These are phyloP conservation scores for Quercus robur DNA, from an alignment of 306 rosid genomes.

Conservation along the genomic window DNA sequence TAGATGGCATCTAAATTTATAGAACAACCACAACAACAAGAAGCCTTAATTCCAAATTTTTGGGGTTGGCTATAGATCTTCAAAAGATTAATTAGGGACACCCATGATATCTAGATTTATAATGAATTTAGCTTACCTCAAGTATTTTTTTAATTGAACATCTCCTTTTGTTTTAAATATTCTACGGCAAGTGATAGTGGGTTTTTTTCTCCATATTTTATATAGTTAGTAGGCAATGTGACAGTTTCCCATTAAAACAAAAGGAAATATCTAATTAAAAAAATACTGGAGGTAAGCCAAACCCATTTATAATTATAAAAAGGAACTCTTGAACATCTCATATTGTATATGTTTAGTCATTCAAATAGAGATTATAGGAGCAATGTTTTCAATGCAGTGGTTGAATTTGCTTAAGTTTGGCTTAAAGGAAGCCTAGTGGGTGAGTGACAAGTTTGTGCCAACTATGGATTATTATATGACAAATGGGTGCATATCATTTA, in stretches of 20 bases:
- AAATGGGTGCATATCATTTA: slow-evolving; percentile 60
- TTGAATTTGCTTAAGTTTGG: slow-evolving; percentile 60
- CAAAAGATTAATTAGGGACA: not conserved
- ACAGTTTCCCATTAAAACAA: too few species aligned
- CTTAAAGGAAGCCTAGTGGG: slow-evolving; percentile 73
- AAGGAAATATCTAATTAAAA: too few species aligned
- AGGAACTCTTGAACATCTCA: not conserved
- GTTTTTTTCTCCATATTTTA: too few species aligned
- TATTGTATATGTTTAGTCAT: not conserved
- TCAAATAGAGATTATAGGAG: not conserved
- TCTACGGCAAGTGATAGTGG: too few species aligned
- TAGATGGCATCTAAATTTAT: too few species aligned
- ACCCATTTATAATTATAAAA: not conserved
- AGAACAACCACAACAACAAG: too few species aligned
- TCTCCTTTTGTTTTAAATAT: too few species aligned
- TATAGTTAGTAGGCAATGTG: too few species aligned
- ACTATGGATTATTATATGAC: slow-evolving; percentile 65
- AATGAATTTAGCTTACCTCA: too few species aligned
- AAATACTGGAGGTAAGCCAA: too few species aligned
- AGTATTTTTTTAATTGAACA: too few species aligned
- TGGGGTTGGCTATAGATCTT: not conserved
- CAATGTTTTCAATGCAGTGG: slow-evolving; percentile 62
- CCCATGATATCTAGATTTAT: not conserved
- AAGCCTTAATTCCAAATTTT: not conserved
- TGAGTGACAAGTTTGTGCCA: slow-evolving; percentile 48